Percentiles rank a stretch among this genome's conserved stretches.
phyloP scores from a whole-genome alignment of 2,329 filamentous ascomycete species.

The Dactylonectria estremocensis region DNA sequence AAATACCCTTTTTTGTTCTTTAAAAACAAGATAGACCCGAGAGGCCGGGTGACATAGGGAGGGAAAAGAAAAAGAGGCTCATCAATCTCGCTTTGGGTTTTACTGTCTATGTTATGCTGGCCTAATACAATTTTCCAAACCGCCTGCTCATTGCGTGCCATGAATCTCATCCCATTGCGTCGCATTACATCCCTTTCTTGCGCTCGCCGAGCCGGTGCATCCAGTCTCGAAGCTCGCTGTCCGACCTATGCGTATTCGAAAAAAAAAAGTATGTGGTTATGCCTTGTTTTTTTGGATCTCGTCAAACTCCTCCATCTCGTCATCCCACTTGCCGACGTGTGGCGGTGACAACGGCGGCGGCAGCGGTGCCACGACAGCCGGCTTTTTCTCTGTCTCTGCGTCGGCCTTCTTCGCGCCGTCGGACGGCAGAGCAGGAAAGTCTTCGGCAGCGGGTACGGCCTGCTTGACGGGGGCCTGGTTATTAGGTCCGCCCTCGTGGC shows the following conservation, averaged over 20 bases:
- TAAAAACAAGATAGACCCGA: constrained; percentile 29
- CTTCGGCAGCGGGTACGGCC: constrained; percentile 49
- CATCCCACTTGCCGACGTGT: constrained; percentile 66
- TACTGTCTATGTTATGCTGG: constrained; percentile 42
- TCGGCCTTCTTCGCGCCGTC: constrained; percentile 45
- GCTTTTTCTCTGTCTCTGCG: constrained; percentile 31
- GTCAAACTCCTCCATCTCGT: constrained; percentile 70
- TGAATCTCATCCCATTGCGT: constrained; percentile 5
- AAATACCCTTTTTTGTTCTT: constrained; percentile 47
- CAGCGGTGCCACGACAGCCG: constrained; percentile 38
- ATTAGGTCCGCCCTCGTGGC: constrained; percentile 43
- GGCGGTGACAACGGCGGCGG: constrained; percentile 50
- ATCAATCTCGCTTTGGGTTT: constrained; percentile 43
- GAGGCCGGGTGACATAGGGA: constrained; percentile 6
- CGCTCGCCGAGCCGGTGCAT: background rate
- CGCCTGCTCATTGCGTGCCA: constrained; percentile 20
- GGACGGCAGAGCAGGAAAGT: constrained; percentile 56
- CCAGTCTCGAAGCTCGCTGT: background rate
- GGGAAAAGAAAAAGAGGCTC: constrained; percentile 21
- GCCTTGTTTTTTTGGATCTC: constrained; percentile 49
- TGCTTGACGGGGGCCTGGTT: constrained; percentile 42
- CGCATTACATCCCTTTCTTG: constrained; percentile 26
- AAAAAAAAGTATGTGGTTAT: constrained; percentile 25
- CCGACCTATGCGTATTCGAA: too few relatives aligned
- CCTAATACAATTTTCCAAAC: constrained; percentile 43